These are phyloP conservation scores for Grammothele lineata DNA, from an alignment of 768 basidiomycete species.

Conservation along the genomic window DNA sequence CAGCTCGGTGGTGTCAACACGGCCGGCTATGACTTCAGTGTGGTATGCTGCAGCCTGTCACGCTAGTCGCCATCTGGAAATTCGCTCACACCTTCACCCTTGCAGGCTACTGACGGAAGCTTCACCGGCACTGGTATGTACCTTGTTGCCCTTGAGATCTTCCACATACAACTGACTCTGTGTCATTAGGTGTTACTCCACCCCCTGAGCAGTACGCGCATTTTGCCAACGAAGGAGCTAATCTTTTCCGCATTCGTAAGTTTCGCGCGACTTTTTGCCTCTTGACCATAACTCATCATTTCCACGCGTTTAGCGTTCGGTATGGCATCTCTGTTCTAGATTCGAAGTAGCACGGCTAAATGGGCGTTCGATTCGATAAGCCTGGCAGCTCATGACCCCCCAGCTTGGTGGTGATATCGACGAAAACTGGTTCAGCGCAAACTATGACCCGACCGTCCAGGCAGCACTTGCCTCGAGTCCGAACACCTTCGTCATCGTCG, in stretches of 20 bases:
- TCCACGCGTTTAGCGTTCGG: slow-evolving; percentile 32
- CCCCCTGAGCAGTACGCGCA: slow-evolving; percentile 43
- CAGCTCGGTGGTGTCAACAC: slow-evolving; percentile 47
- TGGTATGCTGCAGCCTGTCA: too few relatives aligned
- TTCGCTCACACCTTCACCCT: not conserved
- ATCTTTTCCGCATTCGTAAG: slow-evolving; percentile 42
- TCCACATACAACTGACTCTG: not conserved
- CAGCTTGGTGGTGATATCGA: slow-evolving; percentile 44
- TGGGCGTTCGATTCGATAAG: too few relatives aligned
- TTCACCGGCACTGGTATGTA: slow-evolving; percentile 32
- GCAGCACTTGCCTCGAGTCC: slow-evolving; percentile 37
- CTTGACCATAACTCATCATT: too few relatives aligned
- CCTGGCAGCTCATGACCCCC: slow-evolving; percentile 52
- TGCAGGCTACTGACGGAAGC: slow-evolving; percentile 36
- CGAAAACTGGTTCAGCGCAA: slow-evolving; percentile 35
- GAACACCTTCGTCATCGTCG: slow-evolving; percentile 46
- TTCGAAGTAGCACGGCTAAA: not conserved
- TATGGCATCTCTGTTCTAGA: slow-evolving; percentile 15
- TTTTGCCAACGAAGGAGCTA: slow-evolving; percentile 45
- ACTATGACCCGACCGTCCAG: slow-evolving; percentile 47
- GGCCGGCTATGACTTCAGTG: slow-evolving; percentile 44
- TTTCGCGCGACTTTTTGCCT: too few relatives aligned
- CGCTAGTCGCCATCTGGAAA: not conserved
- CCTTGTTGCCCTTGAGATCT: not conserved
- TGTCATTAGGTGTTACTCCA: slow-evolving; percentile 26